A percentile compares a stretch with the other conserved stretches of the same genome.
Evolutionary conservation across 306 rosid genomes (phyloP).

Genomic region (Chamaecrista fasciculata): DNA sequence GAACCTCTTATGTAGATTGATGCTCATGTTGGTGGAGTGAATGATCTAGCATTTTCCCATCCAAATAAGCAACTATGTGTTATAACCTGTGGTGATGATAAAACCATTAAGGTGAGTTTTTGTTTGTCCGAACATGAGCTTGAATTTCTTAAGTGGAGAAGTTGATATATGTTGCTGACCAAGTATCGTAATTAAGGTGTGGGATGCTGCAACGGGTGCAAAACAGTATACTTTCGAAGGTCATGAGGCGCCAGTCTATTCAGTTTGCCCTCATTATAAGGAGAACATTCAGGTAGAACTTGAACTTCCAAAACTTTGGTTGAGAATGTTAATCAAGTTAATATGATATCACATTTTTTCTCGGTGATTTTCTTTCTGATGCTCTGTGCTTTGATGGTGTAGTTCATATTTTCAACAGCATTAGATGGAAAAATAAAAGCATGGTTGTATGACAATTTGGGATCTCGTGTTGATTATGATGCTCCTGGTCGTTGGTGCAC

Average conservation of each 20-base stretch:
- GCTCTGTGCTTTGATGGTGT: constrained; percentile 28
- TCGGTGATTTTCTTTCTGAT: constrained; percentile 21
- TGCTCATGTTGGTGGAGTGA: constrained; percentile 98
- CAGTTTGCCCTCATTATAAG: constrained; percentile 94
- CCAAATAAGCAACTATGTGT: constrained; percentile 96
- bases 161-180: constrained; percentile 27
- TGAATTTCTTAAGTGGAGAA: constrained; percentile 29
- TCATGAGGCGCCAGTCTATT: constrained; percentile 97
- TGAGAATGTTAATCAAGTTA: constrained; percentile 1
- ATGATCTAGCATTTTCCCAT: constrained; percentile 93
- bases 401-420: constrained; percentile 96
- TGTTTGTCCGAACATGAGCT: constrained; percentile 30
- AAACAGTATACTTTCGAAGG: constrained; percentile 86
- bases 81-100: constrained; percentile 95
- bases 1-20: constrained; percentile 64
- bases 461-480: constrained; percentile 98
- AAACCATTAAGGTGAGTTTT: constrained; percentile 79
- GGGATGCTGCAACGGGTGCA: constrained; percentile 91
- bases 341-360: constrained; percentile 6
- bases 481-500: constrained; percentile 99
- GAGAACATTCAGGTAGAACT: constrained; percentile 82
- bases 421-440: constrained; percentile 96
- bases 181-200: constrained; percentile 56
- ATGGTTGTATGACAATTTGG: constrained; percentile 97
- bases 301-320: constrained; percentile 5